phyloP scores from a whole-genome alignment of 2,329 filamentous ascomycete genomes.

The Ophidiomyces ophidiicola region DNA sequence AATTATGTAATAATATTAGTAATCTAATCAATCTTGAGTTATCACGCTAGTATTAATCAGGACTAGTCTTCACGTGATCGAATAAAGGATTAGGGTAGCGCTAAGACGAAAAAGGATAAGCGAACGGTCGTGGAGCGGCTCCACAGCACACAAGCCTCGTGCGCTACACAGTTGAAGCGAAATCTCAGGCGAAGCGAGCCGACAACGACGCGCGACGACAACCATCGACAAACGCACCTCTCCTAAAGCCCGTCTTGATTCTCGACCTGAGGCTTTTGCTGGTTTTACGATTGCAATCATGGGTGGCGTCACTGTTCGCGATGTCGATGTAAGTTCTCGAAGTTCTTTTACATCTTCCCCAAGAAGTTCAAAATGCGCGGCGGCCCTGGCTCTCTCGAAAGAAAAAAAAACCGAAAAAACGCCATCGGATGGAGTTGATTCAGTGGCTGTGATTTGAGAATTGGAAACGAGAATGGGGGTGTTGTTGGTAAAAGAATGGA shows the following conservation, averaged over 20 bases:
- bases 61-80: constrained; percentile 5
- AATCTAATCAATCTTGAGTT: background rate
- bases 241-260: constrained; percentile 14
- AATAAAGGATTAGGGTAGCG: constrained; percentile 26
- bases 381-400: too few species aligned
- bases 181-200: constrained; percentile 15
- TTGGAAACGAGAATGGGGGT: too few species aligned
- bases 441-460: too few species aligned
- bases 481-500: too few species aligned
- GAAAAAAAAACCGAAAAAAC: too few species aligned
- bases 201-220: constrained; percentile 16
- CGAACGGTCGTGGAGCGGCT: constrained; percentile 23
- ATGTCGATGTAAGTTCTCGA: constrained; percentile 47
- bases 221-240: constrained; percentile 14
- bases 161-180: constrained; percentile 14
- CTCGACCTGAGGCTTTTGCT: constrained; percentile 24
- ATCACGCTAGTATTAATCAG: background rate
- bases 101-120: constrained; percentile 33
- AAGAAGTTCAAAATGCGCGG: too few species aligned
- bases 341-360: background rate
- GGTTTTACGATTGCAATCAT: constrained; percentile 43
- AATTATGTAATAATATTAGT: background rate
- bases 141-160: constrained; percentile 26
- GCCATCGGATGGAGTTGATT: too few species aligned
- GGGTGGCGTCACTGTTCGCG: constrained; percentile 55